A percentile compares a stretch with the other conserved stretches of the same genome.
phyloP scores from a whole-genome alignment of 2,329 filamentous ascomycete genomes.

The Claviceps africana region DNA sequence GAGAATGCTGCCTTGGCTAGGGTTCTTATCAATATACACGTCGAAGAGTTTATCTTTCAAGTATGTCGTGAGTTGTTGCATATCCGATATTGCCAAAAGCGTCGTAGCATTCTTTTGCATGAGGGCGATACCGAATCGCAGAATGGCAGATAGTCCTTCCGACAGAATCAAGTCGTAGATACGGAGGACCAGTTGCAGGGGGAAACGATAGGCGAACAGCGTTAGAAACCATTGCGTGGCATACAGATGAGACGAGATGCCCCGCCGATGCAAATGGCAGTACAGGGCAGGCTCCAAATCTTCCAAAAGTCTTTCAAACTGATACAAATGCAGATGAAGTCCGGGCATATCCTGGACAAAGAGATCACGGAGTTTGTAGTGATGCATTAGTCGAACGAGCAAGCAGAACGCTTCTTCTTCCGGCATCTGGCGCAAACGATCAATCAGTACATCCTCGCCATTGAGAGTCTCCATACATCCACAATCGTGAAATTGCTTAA shows the following conservation, averaged over 20 bases:
- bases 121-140: slow-evolving; percentile 86
- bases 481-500: neutral
- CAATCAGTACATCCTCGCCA: neutral
- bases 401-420: slow-evolving; percentile 95
- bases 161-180: slow-evolving; percentile 94
- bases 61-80: slow-evolving; percentile 77
- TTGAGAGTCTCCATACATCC: neutral
- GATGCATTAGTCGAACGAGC: slow-evolving; percentile 88
- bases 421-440: slow-evolving; percentile 53
- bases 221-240: slow-evolving; percentile 99
- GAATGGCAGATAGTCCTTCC: slow-evolving; percentile 81
- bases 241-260: slow-evolving; percentile 83
- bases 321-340: slow-evolving; percentile 81
- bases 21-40: slow-evolving; percentile 88
- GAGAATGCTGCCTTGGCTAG: slow-evolving; percentile 80
- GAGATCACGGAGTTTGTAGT: slow-evolving; percentile 82
- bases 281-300: slow-evolving; percentile 89
- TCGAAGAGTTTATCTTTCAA: slow-evolving; percentile 92
- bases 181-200: slow-evolving; percentile 84
- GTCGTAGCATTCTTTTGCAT: slow-evolving; percentile 86
- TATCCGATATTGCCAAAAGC: slow-evolving; percentile 75
- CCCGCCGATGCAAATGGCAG: slow-evolving; percentile 78
- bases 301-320: slow-evolving; percentile 87
- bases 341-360: slow-evolving; percentile 96
- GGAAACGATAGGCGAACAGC: slow-evolving; percentile 95